Evolutionary conservation across 768 basidiomycete species (phyloP).

Genomic region (Amylocystis lapponica): DNA sequence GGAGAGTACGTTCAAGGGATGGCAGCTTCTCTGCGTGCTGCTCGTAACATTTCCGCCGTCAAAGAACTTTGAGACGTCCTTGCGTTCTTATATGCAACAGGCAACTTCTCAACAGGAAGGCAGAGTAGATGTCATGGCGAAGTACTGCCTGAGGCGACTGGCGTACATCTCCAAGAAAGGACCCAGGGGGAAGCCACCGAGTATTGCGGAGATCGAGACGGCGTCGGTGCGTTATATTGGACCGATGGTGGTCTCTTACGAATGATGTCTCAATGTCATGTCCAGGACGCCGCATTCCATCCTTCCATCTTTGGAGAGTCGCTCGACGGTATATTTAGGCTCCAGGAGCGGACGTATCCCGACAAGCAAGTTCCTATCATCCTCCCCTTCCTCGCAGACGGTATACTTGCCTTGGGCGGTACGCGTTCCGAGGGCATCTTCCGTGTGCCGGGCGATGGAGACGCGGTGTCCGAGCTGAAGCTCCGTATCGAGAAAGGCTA

Average conservation of each 20-base stretch:
- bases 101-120: slow-evolving; percentile 64
- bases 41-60: slow-evolving; percentile 92
- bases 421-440: slow-evolving; percentile 87
- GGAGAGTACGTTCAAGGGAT: slow-evolving; percentile 84
- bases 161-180: slow-evolving; percentile 74
- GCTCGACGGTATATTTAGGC: slow-evolving; percentile 72
- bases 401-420: slow-evolving; percentile 85
- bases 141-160: slow-evolving; percentile 81
- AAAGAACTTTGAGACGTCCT: slow-evolving; percentile 85
- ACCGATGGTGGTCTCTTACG: neutral
- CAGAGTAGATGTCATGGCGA: slow-evolving; percentile 84
- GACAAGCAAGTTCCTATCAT: slow-evolving; percentile 85
- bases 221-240: slow-evolving; percentile 51
- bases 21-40: slow-evolving; percentile 88
- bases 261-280: too few species aligned
- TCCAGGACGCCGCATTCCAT: slow-evolving; percentile 86
- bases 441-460: slow-evolving; percentile 86
- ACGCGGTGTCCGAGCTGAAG: slow-evolving; percentile 83
- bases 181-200: slow-evolving; percentile 79
- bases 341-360: slow-evolving; percentile 85
- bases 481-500: slow-evolving; percentile 87
- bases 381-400: slow-evolving; percentile 88
- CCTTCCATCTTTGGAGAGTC: slow-evolving; percentile 93
- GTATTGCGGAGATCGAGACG: slow-evolving; percentile 82
- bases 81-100: slow-evolving; percentile 72